These are phyloP conservation scores for Saccharomyces hybrid DNA, from an alignment of 1,139 yeast genomes.

Conservation along the genomic window DNA sequence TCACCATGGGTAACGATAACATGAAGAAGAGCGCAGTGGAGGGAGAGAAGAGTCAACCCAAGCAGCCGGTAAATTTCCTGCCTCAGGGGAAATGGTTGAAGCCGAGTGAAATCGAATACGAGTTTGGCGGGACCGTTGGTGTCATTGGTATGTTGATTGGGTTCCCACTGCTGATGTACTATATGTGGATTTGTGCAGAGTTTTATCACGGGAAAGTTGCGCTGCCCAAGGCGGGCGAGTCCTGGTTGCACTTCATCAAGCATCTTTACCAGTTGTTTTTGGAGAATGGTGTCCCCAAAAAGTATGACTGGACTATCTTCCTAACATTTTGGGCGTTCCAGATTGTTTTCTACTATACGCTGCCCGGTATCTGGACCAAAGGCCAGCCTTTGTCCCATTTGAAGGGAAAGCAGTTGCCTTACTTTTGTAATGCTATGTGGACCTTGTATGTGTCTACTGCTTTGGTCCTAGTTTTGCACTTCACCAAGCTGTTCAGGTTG, in stretches of 20 bases:
- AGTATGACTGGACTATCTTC: slow-evolving; percentile 61
- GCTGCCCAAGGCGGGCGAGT: slow-evolving; percentile 54
- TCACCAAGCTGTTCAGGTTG: slow-evolving; percentile 63
- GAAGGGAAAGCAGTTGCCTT: slow-evolving; percentile 72
- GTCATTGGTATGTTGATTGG: slow-evolving; percentile 89
- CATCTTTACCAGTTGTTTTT: slow-evolving; percentile 37
- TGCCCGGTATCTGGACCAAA: slow-evolving; percentile 92
- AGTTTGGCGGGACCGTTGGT: slow-evolving; percentile 93
- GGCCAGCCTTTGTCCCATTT: slow-evolving; percentile 87
- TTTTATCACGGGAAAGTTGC: slow-evolving; percentile 72
- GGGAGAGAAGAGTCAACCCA: neutral
- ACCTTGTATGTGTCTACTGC: slow-evolving; percentile 65
- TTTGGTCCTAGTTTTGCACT: slow-evolving; percentile 55
- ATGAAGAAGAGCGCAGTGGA: neutral
- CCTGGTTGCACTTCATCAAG: slow-evolving; percentile 47
- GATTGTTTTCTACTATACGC: slow-evolving; percentile 65
- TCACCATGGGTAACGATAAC: neutral
- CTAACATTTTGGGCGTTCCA: slow-evolving; percentile 65
- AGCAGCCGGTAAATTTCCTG: slow-evolving; percentile 16
- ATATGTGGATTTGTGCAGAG: slow-evolving; percentile 88
- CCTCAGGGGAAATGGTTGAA: slow-evolving; percentile 36
- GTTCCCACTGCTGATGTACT: slow-evolving; percentile 90
- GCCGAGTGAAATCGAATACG: slow-evolving; percentile 52
- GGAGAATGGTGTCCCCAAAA: slow-evolving; percentile 62
- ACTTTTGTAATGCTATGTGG: slow-evolving; percentile 87